phyloP scores from a whole-genome alignment of 345 rosid species.

The Eucalyptus cloeziana region DNA sequence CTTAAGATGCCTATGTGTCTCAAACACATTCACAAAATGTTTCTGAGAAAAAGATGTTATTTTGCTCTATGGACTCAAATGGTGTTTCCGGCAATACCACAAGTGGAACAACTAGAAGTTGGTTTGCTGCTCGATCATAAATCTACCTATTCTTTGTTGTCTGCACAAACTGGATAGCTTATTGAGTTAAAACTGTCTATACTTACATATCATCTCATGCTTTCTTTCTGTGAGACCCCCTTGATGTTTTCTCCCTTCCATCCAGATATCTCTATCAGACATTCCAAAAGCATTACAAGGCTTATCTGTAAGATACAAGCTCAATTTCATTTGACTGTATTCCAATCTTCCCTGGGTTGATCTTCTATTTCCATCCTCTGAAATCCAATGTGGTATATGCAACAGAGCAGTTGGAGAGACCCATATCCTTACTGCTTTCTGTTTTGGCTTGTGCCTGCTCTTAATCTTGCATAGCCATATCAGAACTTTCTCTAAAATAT shows the following conservation, averaged over 20 bases:
- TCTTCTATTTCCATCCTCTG: background rate
- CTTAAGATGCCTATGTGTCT: background rate
- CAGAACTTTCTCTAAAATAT: background rate
- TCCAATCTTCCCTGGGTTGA: background rate
- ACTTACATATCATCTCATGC: background rate
- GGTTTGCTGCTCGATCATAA: background rate
- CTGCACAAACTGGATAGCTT: background rate
- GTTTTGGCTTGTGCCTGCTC: background rate
- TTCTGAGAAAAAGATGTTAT: background rate
- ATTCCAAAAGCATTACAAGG: constrained; percentile 48
- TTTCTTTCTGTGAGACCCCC: background rate
- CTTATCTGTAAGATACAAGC: constrained; percentile 43
- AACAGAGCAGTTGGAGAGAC: constrained; percentile 93
- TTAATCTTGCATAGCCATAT: background rate
- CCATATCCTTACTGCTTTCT: constrained; percentile 37
- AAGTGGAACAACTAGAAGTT: background rate
- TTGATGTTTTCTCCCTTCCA: background rate
- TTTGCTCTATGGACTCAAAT: background rate
- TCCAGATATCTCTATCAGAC: constrained; percentile 34
- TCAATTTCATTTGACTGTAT: background rate
- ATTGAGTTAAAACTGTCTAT: background rate
- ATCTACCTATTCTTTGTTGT: background rate
- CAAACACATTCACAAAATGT: background rate
- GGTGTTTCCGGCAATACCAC: background rate
- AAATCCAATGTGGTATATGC: constrained; percentile 55